A percentile compares a stretch with the other conserved stretches of the same genome.
These are phyloP conservation scores for Phytopythium mirpurense DNA, from an alignment of 352 stramenopile genomes.

Conservation along the genomic window DNA sequence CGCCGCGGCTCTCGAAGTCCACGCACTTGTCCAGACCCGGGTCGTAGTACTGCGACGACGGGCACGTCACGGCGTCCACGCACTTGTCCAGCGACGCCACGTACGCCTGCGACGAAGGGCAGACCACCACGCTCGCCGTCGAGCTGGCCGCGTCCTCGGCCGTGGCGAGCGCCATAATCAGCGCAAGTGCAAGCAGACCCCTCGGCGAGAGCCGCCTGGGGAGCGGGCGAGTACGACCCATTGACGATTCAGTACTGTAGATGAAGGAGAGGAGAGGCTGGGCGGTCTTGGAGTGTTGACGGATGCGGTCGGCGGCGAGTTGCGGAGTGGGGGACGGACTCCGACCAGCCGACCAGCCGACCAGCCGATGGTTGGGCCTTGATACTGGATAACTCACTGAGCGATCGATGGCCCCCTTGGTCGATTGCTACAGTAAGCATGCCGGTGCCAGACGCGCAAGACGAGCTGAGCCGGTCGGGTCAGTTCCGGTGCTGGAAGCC, in stretches of 20 bases:
- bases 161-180: not conserved
- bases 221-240: not conserved
- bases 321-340: constrained; percentile 3
- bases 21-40: constrained; percentile 8
- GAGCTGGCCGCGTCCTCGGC: not conserved
- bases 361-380: too few species aligned
- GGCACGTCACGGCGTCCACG: constrained; percentile 6
- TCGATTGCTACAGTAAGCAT: not conserved
- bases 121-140: constrained; percentile 1
- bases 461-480: constrained; percentile 1
- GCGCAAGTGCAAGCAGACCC: not conserved
- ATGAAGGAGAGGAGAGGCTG: too few species aligned
- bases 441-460: not conserved
- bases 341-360: too few species aligned
- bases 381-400: constrained; percentile 4
- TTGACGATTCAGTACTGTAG: too few species aligned
- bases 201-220: not conserved
- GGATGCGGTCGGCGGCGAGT: not conserved
- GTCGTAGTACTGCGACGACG: constrained; percentile 11
- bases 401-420: too few species aligned
- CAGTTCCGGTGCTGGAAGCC: constrained; percentile 5
- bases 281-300: not conserved
- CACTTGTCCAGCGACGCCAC: constrained; percentile 5
- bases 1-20: constrained; percentile 10
- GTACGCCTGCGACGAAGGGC: constrained; percentile 6